Conservation (phyloP, 371 early-diverging fungal species). For the Mucor sp. region DNA sequence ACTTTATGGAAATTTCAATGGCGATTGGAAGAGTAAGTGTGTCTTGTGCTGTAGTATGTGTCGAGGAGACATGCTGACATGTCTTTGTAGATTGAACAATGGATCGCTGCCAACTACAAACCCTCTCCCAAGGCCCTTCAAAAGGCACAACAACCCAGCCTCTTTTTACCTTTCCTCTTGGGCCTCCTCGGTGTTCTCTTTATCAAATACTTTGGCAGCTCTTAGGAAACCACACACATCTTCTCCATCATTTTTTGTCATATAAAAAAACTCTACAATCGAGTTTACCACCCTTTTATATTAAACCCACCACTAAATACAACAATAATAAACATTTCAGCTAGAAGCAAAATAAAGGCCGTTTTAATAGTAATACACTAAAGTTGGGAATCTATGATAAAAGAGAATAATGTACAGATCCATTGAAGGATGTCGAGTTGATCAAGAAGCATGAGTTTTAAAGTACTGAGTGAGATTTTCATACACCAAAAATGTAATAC, state of each 20-base stretch:
- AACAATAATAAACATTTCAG: neutral
- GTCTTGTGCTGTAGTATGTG: neutral
- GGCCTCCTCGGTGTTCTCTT: conserved; percentile 35
- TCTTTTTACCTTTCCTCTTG: conserved; percentile 31
- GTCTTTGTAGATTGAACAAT: conserved; percentile 43
- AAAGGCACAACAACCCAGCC: conserved; percentile 12
- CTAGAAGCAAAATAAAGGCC: conserved; percentile 1
- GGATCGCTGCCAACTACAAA: conserved; percentile 33
- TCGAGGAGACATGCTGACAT: neutral
- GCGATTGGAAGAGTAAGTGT: conserved; percentile 53
- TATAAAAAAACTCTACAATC: neutral
- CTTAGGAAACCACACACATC: neutral
- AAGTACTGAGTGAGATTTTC: conserved; percentile 82
- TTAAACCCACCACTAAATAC: neutral
- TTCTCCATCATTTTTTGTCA: neutral
- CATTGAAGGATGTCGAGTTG: conserved; percentile 8
- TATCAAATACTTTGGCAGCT: conserved; percentile 17
- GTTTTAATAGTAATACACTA: neutral
- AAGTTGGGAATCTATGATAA: conserved; percentile 10
- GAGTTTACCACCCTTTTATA: neutral
- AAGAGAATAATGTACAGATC: neutral
- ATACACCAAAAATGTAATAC: conserved; percentile 94
- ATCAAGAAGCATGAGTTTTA: conserved; percentile 51
- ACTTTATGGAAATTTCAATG: conserved; percentile 68
- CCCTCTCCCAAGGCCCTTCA: conserved; percentile 17